Conservation (phyloP, 768 basidiomycete species). For the Lyophyllum shimeji region DNA sequence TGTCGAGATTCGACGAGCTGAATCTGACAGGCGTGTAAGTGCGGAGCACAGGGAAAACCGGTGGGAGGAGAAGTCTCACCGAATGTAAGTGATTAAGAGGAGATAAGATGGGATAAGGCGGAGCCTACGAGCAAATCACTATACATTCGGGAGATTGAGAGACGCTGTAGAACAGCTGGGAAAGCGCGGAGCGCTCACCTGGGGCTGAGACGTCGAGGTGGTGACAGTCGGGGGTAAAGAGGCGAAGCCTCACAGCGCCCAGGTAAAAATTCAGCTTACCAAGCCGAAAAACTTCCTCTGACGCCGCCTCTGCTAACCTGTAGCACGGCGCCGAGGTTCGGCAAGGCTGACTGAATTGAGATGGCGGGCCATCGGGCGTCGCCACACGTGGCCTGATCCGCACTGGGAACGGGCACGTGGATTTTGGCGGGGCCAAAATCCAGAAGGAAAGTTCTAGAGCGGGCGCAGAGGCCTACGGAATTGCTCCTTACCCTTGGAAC, state of each 20-base stretch:
- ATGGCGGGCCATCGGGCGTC: background rate
- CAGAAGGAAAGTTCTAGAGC: background rate
- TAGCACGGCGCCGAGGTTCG: background rate
- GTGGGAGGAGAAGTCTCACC: no score
- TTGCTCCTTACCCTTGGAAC: slow-evolving; percentile 17
- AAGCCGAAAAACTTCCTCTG: background rate
- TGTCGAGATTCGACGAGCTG: no score
- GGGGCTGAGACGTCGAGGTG: background rate
- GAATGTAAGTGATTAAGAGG: no score
- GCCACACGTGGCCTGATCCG: no score
- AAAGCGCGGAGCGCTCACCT: background rate
- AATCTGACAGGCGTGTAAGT: no score
- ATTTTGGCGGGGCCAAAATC: no score
- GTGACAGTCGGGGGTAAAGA: background rate
- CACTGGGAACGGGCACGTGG: background rate
- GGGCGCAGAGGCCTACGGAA: slow-evolving; percentile 13
- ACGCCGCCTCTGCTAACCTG: background rate
- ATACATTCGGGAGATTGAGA: no score
- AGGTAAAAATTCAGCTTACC: background rate
- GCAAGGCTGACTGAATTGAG: background rate
- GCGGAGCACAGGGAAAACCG: no score
- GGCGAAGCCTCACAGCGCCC: background rate
- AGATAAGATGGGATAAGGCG: no score
- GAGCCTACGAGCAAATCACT: no score
- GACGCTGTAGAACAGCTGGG: no score